Conservation (phyloP, 352 stramenopile genomes). For the Blastocystis sp. region DNA sequence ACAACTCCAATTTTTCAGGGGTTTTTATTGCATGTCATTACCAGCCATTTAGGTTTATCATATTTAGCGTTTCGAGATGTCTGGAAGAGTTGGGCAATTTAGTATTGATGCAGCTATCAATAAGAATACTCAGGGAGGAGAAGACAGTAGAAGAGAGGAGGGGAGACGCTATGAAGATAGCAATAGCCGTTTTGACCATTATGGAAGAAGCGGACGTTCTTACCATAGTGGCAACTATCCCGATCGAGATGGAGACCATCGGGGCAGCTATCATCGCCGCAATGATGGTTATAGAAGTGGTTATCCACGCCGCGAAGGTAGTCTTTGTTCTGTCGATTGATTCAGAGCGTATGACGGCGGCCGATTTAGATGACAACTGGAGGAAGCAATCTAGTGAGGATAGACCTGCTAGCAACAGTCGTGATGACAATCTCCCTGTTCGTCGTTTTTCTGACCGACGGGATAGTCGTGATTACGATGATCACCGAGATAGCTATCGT, state of each 20-base stretch:
- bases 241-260: background rate
- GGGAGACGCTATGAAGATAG: background rate
- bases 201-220: no score
- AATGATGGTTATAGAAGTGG: background rate
- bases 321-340: background rate
- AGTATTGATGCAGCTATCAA: background rate
- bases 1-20: no score
- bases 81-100: background rate
- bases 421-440: no score
- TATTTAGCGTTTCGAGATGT: background rate
- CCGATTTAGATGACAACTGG: constrained; percentile 16
- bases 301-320: background rate
- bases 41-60: no score
- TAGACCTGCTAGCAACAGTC: background rate
- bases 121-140: background rate
- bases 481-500: no score
- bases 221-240: background rate
- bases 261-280: background rate
- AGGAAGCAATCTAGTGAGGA: background rate
- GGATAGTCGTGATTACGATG: no score
- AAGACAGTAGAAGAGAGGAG: background rate
- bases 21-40: no score
- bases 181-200: background rate
- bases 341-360: background rate
- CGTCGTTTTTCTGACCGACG: no score